Evolutionary conservation across 2,329 filamentous ascomycete species (phyloP).

Genomic region (Neonectria punicea): DNA sequence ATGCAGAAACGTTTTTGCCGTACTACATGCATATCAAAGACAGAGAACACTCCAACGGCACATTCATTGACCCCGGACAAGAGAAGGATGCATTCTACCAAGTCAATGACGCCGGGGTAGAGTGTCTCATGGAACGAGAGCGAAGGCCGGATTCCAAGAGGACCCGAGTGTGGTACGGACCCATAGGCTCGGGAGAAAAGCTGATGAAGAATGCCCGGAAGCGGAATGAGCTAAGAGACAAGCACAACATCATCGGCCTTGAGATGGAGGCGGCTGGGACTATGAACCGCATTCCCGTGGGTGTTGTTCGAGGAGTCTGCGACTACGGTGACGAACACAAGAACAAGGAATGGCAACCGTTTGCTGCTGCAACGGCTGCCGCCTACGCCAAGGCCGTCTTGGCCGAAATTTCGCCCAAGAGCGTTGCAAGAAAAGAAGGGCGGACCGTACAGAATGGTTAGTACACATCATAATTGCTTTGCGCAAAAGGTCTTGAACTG

Average conservation of each 20-base stretch:
- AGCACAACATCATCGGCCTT: conserved; percentile 44
- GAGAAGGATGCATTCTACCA: conserved; percentile 41
- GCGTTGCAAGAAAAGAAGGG: conserved; percentile 9
- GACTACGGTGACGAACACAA: conserved; percentile 49
- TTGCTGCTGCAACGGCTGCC: conserved; percentile 47
- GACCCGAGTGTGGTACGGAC: conserved; percentile 47
- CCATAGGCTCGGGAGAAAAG: conserved; percentile 48
- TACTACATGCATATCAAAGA: conserved; percentile 41
- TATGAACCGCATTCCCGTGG: conserved; percentile 47
- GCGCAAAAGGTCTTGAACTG: not conserved
- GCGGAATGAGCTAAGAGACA: conserved; percentile 41
- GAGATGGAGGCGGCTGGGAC: conserved; percentile 49
- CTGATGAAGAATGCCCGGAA: conserved; percentile 41
- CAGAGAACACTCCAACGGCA: conserved; percentile 36
- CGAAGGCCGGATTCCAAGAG: conserved; percentile 32
- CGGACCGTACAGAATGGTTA: not conserved
- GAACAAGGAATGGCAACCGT: conserved; percentile 49
- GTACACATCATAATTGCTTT: not conserved
- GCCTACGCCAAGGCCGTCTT: conserved; percentile 26
- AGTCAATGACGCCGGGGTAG: conserved; percentile 1
- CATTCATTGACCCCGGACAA: conserved; percentile 47
- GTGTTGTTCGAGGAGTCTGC: conserved; percentile 48
- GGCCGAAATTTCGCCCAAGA: not conserved
- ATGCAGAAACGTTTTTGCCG: conserved; percentile 30
- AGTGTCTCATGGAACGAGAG: conserved; percentile 23